phyloP scores from a whole-genome alignment of 2,329 filamentous ascomycete genomes.

The Pseudodiploospora longispora region DNA sequence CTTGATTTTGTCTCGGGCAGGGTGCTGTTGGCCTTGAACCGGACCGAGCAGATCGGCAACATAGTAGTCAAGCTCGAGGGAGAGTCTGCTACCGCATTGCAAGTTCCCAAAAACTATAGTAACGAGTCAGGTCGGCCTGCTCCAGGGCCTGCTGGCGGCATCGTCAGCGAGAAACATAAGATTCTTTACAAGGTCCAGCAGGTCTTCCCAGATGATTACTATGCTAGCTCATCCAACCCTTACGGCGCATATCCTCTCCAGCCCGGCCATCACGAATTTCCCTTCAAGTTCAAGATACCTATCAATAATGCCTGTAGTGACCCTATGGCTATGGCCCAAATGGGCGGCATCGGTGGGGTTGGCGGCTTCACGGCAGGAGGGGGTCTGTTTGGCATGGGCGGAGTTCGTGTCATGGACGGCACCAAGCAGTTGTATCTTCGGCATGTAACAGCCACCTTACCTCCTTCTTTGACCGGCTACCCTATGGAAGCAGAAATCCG shows the following conservation, averaged over 20 bases:
- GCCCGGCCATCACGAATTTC: conserved; percentile 65
- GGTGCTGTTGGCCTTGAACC: conserved; percentile 48
- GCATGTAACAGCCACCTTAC: conserved; percentile 80
- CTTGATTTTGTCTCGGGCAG: conserved; percentile 64
- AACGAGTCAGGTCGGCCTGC: conserved; percentile 30
- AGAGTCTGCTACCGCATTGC: conserved; percentile 61
- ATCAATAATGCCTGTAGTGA: conserved; percentile 67
- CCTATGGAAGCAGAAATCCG: conserved; percentile 81
- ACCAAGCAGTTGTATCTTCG: conserved; percentile 51
- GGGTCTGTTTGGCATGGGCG: conserved; percentile 40
- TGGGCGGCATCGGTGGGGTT: conserved; percentile 44
- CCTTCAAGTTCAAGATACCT: conserved; percentile 69
- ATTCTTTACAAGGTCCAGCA: conserved; percentile 66
- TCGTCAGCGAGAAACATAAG: conserved; percentile 56
- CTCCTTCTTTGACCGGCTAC: conserved; percentile 81
- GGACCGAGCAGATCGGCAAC: conserved; percentile 61
- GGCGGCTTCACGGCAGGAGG: conserved; percentile 41
- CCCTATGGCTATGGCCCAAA: conserved; percentile 42
- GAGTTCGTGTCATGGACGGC: conserved; percentile 55
- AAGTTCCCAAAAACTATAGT: conserved; percentile 38
- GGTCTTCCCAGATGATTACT: conserved; percentile 58
- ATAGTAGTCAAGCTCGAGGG: conserved; percentile 80
- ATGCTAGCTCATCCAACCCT: conserved; percentile 29
- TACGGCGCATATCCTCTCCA: conserved; percentile 51
- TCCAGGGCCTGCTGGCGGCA: conserved; percentile 30